phyloP scores from a whole-genome alignment of 257 asterid genomes.

The Fraxinus excelsior region DNA sequence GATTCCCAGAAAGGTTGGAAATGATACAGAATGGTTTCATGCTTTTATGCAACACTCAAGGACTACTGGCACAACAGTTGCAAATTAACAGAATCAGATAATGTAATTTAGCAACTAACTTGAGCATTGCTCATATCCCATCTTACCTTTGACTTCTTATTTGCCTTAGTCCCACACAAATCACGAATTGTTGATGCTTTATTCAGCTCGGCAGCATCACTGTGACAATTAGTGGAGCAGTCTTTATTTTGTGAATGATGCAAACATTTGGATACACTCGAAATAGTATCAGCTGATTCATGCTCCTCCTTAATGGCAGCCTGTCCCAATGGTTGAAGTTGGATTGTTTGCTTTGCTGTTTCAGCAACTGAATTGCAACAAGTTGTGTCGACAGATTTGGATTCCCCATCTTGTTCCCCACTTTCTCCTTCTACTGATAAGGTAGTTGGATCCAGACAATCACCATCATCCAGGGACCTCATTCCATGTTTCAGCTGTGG shows the following conservation, averaged over 20 bases:
- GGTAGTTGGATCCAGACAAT: constrained; percentile 41
- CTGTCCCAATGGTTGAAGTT: constrained; percentile 10
- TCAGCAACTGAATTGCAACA: constrained; percentile 35
- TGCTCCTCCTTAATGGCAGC: constrained; percentile 30
- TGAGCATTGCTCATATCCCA: not conserved
- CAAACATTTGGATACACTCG: constrained; percentile 18
- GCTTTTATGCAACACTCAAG: not conserved
- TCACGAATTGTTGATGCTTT: constrained; percentile 27
- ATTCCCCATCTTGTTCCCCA: constrained; percentile 44
- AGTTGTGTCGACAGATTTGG: constrained; percentile 55
- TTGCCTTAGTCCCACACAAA: constrained; percentile 38
- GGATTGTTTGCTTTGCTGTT: constrained; percentile 24
- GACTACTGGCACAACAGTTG: not conserved
- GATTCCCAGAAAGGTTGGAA: not conserved
- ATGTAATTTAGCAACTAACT: not conserved
- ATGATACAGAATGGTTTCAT: not conserved
- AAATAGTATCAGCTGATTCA: constrained; percentile 26
- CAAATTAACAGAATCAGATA: not conserved
- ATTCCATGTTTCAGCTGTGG: constrained; percentile 47
- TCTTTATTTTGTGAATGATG: constrained; percentile 21
- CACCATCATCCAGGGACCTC: constrained; percentile 37
- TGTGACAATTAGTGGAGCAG: constrained; percentile 5
- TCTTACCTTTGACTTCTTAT: constrained; percentile 45
- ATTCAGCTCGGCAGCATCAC: constrained; percentile 24
- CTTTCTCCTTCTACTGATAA: constrained; percentile 34